Percentiles rank a stretch among this genome's conserved stretches.
These are phyloP conservation scores for Phaeomoniella chlamydospora DNA, from an alignment of 2,329 filamentous ascomycete genomes.

Conservation along the genomic window DNA sequence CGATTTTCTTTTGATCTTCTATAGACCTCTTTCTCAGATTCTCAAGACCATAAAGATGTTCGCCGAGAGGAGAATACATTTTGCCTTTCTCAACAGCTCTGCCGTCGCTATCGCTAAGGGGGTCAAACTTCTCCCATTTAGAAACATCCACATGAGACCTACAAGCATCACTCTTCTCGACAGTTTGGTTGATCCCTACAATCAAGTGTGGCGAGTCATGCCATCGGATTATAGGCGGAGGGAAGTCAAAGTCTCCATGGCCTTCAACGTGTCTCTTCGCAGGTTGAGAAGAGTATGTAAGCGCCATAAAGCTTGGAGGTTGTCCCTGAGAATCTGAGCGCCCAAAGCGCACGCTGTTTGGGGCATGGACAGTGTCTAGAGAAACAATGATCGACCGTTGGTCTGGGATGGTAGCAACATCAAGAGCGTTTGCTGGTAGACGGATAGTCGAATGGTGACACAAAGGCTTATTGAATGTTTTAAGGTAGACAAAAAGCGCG, in stretches of 20 bases:
- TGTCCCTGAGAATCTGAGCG: background rate
- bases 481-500: background rate
- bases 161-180: background rate
- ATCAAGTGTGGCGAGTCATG: background rate
- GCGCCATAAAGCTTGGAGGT: background rate
- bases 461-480: background rate
- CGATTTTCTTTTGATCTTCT: background rate
- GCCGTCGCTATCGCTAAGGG: background rate
- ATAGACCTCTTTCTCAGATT: constrained; percentile 21
- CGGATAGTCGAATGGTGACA: background rate
- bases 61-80: constrained; percentile 13
- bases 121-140: constrained; percentile 1
- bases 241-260: background rate
- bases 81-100: constrained; percentile 19
- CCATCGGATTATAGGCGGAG: background rate
- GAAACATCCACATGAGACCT: constrained; percentile 6
- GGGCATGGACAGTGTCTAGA: constrained; percentile 35
- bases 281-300: background rate
- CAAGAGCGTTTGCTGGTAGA: constrained; percentile 44
- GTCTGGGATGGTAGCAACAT: constrained; percentile 24
- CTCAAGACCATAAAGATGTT: constrained; percentile 21
- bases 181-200: background rate
- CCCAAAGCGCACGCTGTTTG: constrained; percentile 13
- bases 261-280: background rate
- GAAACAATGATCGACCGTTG: constrained; percentile 29